Evolutionary conservation across 345 rosid genomes (phyloP), one percentile per base, ranked within the genome.

Genomic region (Carallia brachiata): DNA sequence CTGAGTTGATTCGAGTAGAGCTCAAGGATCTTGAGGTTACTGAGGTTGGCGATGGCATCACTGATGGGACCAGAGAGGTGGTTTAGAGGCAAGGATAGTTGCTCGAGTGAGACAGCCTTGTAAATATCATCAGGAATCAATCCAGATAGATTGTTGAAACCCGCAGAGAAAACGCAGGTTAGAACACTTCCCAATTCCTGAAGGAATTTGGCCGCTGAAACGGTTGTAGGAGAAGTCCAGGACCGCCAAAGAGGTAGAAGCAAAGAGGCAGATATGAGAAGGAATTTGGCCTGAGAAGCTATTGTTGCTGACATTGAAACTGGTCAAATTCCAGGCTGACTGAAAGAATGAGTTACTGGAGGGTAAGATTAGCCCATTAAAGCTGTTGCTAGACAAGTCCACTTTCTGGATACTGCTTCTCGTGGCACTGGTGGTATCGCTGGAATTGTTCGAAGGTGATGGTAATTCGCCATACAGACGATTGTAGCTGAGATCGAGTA

Each of bases 401-500:
- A 89, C 61, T 7, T 71, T 58, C 83, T 73, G 81, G 63, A 88
- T 72, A 17, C 77, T 73, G 57, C 7, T 32, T 32, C 34, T 62
- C 3, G 13, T 36, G 32, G 23, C 59, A 52, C 6, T 52, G 17
- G 9, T 9, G 17, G 9, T 9, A 55, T 18, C 44, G 32, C 36
- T 36, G 37, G 62, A 36, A 28, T 6, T 39, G 47, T 32, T 32
- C 16, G 50, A 44, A 3, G 16, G 5, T 44, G 28, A 7, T 67
- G 90, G 87, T 53, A 91, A 58, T 61, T 85, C 84, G 37, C 97
- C 98, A 7, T 50, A 55, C 36, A 93, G 85, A 37, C 34, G 67
- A 71, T 93, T 93, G 87, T 67, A 82, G 79, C 98, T 89, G 70
- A 94, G 87, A 82, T 94, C 88, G 75, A 94, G 84, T 68, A 83